A percentile compares a stretch with the other conserved stretches of the same genome.
Conservation (phyloP, 179 eudicot genomes). For the Amaranthus tricolor region DNA sequence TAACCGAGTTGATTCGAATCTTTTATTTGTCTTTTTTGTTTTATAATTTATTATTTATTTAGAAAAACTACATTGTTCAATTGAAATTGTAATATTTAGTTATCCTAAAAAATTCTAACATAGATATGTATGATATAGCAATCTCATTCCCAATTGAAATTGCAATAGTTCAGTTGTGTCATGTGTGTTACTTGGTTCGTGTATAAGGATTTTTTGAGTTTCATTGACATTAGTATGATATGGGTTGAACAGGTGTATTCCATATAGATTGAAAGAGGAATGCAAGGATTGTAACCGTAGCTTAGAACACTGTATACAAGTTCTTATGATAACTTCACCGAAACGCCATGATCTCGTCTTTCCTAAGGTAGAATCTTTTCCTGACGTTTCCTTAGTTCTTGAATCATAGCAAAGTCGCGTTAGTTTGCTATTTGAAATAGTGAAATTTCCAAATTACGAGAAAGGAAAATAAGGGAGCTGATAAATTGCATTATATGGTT, state of each 20-base stretch:
- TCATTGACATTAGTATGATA: background rate
- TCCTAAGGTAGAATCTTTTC: constrained; percentile 48
- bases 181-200: no score
- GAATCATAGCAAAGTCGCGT: no score
- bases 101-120: background rate
- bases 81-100: no score
- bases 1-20: background rate
- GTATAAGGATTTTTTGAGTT: background rate
- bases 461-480: no score
- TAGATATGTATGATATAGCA: no score
- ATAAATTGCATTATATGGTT: background rate
- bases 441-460: no score
- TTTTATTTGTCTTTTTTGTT: background rate
- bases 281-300: constrained; percentile 17
- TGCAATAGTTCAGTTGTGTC: no score
- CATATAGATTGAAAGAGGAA: constrained; percentile 35
- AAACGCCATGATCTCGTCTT: constrained; percentile 54
- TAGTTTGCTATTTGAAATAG: no score
- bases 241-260: constrained; percentile 47
- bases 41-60: background rate
- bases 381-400: background rate
- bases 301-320: constrained; percentile 39
- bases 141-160: no score
- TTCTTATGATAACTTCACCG: constrained; percentile 58
- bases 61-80: background rate